phyloP scores from a whole-genome alignment of 169 alveolate species.

The Pseudocohnilembus persalinus region DNA sequence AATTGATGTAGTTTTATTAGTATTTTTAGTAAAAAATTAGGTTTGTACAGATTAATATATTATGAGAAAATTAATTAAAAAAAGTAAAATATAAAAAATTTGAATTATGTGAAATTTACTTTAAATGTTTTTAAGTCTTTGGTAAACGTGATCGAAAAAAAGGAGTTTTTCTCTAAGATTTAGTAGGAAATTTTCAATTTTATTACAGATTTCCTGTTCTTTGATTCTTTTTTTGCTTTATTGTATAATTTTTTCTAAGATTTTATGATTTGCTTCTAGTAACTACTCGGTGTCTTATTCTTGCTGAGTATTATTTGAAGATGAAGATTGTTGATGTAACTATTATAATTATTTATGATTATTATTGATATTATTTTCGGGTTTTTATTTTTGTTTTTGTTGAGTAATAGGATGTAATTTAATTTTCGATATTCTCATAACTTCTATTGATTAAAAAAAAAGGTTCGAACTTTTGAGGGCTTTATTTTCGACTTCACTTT shows the following conservation, averaged over 20 bases:
- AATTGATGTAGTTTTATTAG: too few relatives aligned
- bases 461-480: background rate
- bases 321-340: background rate
- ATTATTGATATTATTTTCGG: background rate
- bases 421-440: constrained; percentile 19
- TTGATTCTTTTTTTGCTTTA: constrained; percentile 5
- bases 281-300: constrained; percentile 1
- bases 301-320: constrained; percentile 2
- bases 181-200: constrained; percentile 36
- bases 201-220: background rate
- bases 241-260: background rate
- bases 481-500: constrained; percentile 10
- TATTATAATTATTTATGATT: constrained; percentile 1
- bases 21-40: too few relatives aligned
- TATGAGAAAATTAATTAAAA: too few relatives aligned
- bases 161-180: constrained; percentile 14
- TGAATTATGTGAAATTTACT: too few relatives aligned
- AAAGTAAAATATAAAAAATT: too few relatives aligned
- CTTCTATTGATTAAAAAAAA: constrained; percentile 12
- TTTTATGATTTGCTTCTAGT: constrained; percentile 21
- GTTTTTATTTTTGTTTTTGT: background rate
- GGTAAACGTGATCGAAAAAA: constrained; percentile 8
- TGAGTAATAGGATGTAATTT: background rate
- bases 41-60: too few relatives aligned
- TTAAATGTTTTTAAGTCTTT: background rate